These are phyloP conservation scores for Elsinoe perseae DNA, from an alignment of 2,329 filamentous ascomycete genomes.

Conservation along the genomic window DNA sequence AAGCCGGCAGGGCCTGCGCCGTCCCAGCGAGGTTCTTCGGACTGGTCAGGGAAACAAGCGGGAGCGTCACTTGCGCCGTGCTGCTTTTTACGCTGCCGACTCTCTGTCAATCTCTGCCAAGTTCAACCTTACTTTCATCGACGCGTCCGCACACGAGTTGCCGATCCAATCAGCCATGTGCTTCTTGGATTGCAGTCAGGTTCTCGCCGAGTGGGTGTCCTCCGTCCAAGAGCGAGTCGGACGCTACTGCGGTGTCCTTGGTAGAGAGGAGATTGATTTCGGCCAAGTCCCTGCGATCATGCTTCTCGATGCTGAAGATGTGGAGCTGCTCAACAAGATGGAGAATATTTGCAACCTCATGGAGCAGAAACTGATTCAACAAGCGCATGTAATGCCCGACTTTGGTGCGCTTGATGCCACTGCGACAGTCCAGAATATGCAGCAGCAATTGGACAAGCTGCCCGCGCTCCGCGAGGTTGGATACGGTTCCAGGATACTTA, in stretches of 20 bases:
- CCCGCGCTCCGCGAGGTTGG: slow-evolving; percentile 56
- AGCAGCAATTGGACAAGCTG: slow-evolving; percentile 33
- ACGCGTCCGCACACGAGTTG: slow-evolving; percentile 74
- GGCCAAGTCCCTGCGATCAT: slow-evolving; percentile 77
- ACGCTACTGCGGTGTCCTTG: slow-evolving; percentile 76
- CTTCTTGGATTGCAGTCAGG: slow-evolving; percentile 86
- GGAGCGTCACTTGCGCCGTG: slow-evolving; percentile 82
- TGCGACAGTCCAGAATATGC: slow-evolving; percentile 32
- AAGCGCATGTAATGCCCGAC: slow-evolving; percentile 47
- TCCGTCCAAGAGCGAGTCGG: slow-evolving; percentile 93
- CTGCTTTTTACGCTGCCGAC: slow-evolving; percentile 91
- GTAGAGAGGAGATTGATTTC: slow-evolving; percentile 72
- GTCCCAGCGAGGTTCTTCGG: slow-evolving; percentile 26
- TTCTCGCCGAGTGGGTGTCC: slow-evolving; percentile 88
- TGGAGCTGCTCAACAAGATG: slow-evolving; percentile 75
- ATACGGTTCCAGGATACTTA: slow-evolving; percentile 75
- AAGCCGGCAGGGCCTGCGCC: slow-evolving; percentile 12
- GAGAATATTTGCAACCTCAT: slow-evolving; percentile 68
- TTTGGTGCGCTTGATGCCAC: slow-evolving; percentile 47
- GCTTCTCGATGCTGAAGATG: slow-evolving; percentile 85
- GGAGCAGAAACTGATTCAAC: slow-evolving; percentile 61
- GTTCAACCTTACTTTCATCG: slow-evolving; percentile 75
- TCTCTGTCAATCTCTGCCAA: slow-evolving; percentile 83
- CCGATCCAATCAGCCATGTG: slow-evolving; percentile 88
- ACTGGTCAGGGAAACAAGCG: slow-evolving; percentile 35